Evolutionary conservation across 2,329 filamentous ascomycete species (phyloP).

Genomic region (Xylariaceae sp.): DNA sequence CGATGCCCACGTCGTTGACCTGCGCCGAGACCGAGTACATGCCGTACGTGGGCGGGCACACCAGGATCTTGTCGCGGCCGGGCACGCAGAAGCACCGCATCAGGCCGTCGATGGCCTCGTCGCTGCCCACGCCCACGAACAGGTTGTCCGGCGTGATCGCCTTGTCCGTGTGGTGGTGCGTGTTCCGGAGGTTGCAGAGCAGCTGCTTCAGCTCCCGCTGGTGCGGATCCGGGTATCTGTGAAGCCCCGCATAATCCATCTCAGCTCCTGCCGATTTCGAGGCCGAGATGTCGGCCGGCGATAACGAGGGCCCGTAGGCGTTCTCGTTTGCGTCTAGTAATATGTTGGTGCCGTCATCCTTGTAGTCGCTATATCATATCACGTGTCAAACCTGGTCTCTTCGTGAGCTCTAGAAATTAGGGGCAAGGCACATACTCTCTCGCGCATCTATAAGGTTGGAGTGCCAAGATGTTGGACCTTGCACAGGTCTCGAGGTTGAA

Average conservation of each 20-base stretch:
- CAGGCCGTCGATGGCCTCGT: slow-evolving; percentile 93
- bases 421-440: slow-evolving; percentile 67
- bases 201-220: slow-evolving; percentile 79
- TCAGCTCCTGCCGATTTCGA: slow-evolving; percentile 42
- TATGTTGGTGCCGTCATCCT: slow-evolving; percentile 93
- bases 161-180: slow-evolving; percentile 70
- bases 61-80: slow-evolving; percentile 81
- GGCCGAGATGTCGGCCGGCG: slow-evolving; percentile 43
- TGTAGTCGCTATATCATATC: slow-evolving; percentile 71
- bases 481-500: slow-evolving; percentile 73
- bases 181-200: slow-evolving; percentile 83
- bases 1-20: slow-evolving; percentile 83
- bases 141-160: slow-evolving; percentile 73
- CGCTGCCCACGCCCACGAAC: slow-evolving; percentile 91
- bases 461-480: slow-evolving; percentile 67
- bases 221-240: slow-evolving; percentile 96
- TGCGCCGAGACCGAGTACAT: slow-evolving; percentile 96
- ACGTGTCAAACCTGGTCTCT: slow-evolving; percentile 27
- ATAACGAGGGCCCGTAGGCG: slow-evolving; percentile 79
- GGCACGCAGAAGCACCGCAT: slow-evolving; percentile 90
- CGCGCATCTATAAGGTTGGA: slow-evolving; percentile 76
- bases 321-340: slow-evolving; percentile 98
- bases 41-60: slow-evolving; percentile 94
- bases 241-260: slow-evolving; percentile 73
- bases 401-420: slow-evolving; percentile 11